phyloP scores from a whole-genome alignment of 257 asterid genomes.

The Coffea canephora region DNA sequence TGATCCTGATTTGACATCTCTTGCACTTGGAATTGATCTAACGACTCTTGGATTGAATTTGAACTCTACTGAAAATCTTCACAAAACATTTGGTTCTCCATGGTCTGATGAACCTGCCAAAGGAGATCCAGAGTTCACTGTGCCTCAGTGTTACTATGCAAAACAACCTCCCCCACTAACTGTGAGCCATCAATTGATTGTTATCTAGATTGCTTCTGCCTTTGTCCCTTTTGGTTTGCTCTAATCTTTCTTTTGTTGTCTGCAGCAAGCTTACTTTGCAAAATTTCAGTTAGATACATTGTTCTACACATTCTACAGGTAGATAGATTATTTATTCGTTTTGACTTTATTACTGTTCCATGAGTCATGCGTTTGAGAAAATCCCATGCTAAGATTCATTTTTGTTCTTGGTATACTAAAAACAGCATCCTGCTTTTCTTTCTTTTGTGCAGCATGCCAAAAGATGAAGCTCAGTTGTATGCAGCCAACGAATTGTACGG shows the following conservation, averaged over 20 bases:
- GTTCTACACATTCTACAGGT: constrained; percentile 87
- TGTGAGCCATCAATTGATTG: constrained; percentile 44
- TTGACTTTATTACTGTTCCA: not conserved
- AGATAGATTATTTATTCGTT: constrained; percentile 2
- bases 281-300: constrained; percentile 85
- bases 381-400: not conserved
- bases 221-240: constrained; percentile 23
- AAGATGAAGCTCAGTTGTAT: constrained; percentile 88
- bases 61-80: constrained; percentile 86
- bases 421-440: constrained; percentile 15
- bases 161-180: constrained; percentile 78
- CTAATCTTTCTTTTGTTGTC: constrained; percentile 33
- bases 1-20: constrained; percentile 83
- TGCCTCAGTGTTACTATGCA: constrained; percentile 89
- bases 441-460: constrained; percentile 85
- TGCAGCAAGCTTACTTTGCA: constrained; percentile 88
- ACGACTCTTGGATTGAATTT: constrained; percentile 92
- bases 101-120: constrained; percentile 96
- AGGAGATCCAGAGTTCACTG: constrained; percentile 90
- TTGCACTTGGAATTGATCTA: constrained; percentile 93
- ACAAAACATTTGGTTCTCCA: constrained; percentile 87
- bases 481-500: constrained; percentile 95
- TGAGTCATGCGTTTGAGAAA: not conserved
- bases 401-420: not conserved
- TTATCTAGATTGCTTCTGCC: constrained; percentile 10